Conservation (phyloP, 2,329 filamentous ascomycete species). For the Beauveria sp. region DNA sequence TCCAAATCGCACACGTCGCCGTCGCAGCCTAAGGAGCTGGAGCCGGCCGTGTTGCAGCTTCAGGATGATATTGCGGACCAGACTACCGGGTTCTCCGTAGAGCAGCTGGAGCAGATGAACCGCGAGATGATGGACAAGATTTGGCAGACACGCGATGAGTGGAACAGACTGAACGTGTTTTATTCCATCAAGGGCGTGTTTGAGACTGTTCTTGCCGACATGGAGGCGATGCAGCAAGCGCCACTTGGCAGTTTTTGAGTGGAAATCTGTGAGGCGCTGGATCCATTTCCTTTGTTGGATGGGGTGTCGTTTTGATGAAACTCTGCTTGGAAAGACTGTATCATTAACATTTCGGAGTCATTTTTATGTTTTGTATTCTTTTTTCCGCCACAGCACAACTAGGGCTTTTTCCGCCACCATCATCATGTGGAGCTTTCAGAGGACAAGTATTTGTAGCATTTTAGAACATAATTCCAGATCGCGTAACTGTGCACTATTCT, state of each 20-base stretch:
- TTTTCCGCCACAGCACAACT: background rate
- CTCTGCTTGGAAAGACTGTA: conserved; percentile 10
- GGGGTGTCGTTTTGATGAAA: conserved; percentile 7
- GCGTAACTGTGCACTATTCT: background rate
- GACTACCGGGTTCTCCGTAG: conserved; percentile 75
- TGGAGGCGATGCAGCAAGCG: conserved; percentile 43
- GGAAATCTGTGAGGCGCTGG: background rate
- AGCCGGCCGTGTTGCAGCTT: conserved; percentile 47
- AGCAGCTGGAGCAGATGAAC: conserved; percentile 92
- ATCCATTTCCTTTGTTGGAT: background rate
- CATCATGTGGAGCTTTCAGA: conserved; percentile 16
- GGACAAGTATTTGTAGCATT: background rate
- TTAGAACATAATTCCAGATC: conserved; percentile 6
- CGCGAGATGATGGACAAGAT: conserved; percentile 84
- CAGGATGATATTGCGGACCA: conserved; percentile 55
- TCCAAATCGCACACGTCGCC: conserved; percentile 16
- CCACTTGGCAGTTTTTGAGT: background rate
- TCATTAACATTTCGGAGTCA: conserved; percentile 6
- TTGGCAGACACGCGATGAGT: conserved; percentile 72
- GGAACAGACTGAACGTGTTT: conserved; percentile 73
- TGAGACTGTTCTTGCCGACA: conserved; percentile 65
- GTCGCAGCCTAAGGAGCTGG: conserved; percentile 39
- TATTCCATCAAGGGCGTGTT: conserved; percentile 59
- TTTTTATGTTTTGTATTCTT: background rate
- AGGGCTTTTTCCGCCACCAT: conserved; percentile 10